A percentile compares a stretch with the other conserved stretches of the same genome.
Evolutionary conservation across 164 flowering plant species (phyloP).

Genomic region (Dillenia suffruticosa): DNA sequence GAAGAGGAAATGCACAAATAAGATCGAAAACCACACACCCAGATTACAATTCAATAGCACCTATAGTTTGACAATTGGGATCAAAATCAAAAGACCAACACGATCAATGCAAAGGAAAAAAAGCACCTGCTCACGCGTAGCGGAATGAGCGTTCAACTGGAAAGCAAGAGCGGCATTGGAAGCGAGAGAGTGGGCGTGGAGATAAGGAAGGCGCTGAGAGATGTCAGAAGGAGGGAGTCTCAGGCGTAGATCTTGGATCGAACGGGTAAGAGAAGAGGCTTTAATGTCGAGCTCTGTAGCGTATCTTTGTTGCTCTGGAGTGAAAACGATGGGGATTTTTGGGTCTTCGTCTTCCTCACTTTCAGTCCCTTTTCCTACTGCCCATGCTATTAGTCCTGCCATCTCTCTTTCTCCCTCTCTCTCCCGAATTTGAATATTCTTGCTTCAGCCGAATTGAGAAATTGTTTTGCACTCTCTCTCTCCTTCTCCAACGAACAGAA

Average conservation of each 20-base stretch:
- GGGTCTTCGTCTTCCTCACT: slow-evolving; percentile 28
- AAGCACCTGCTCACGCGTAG: slow-evolving; percentile 73
- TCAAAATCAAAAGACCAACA: neutral
- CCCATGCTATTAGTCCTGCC: slow-evolving; percentile 98
- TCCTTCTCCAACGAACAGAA: too few species aligned
- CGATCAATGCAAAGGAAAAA: neutral
- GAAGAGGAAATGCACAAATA: too few species aligned
- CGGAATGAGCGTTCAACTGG: slow-evolving; percentile 71
- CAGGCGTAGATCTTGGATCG: slow-evolving; percentile 82
- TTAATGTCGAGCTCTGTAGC: slow-evolving; percentile 45
- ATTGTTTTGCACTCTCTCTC: too few species aligned
- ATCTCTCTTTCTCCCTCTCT: slow-evolving; percentile 22
- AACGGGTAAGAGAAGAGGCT: slow-evolving; percentile 57
- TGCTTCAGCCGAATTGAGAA: too few species aligned
- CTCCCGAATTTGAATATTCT: neutral
- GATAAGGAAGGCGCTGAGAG: slow-evolving; percentile 87
- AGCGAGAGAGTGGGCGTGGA: slow-evolving; percentile 91
- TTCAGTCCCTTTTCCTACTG: slow-evolving; percentile 55
- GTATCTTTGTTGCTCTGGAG: slow-evolving; percentile 63
- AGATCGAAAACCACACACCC: too few species aligned
- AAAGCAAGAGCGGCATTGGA: slow-evolving; percentile 82
- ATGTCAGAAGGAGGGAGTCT: slow-evolving; percentile 82
- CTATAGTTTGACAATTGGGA: neutral
- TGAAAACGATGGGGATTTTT: slow-evolving; percentile 30
- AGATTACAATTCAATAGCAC: too few species aligned